Evolutionary conservation across 345 rosid genomes (phyloP).

Genomic region (Populus davidiana): DNA sequence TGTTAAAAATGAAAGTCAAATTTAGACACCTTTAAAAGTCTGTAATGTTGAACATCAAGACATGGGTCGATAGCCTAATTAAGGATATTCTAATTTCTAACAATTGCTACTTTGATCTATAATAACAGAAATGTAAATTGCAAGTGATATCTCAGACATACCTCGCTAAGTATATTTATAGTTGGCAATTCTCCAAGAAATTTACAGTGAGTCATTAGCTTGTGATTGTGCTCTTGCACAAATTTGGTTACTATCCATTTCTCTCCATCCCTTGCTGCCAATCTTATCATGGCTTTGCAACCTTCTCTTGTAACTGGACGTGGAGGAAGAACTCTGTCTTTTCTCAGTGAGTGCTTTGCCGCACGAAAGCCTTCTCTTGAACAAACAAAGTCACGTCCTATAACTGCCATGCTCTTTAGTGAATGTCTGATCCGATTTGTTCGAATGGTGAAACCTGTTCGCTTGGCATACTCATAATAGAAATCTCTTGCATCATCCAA

Average conservation of each 20-base stretch:
- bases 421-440: slow-evolving; percentile 42
- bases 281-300: slow-evolving; percentile 47
- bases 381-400: slow-evolving; percentile 42
- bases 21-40: not conserved
- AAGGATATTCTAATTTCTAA: not conserved
- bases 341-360: slow-evolving; percentile 29
- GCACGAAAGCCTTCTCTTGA: slow-evolving; percentile 42
- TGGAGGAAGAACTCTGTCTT: slow-evolving; percentile 46
- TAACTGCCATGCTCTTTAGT: slow-evolving; percentile 34
- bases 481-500: slow-evolving; percentile 40
- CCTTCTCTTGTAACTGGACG: slow-evolving; percentile 45
- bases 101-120: not conserved
- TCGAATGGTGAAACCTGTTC: slow-evolving; percentile 36
- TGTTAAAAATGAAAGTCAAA: not conserved
- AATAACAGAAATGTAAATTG: not conserved
- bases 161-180: slow-evolving; percentile 40
- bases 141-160: slow-evolving; percentile 3
- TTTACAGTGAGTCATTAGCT: slow-evolving; percentile 27
- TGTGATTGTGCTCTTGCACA: slow-evolving; percentile 40
- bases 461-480: slow-evolving; percentile 42
- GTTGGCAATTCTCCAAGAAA: slow-evolving; percentile 39
- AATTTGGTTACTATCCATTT: slow-evolving; percentile 44
- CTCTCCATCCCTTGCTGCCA: slow-evolving; percentile 42
- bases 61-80: not conserved
- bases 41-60: not conserved